Base-by-base conservation (phyloP, 257 asterid genomes). In the Coffea canephora region DNA sequence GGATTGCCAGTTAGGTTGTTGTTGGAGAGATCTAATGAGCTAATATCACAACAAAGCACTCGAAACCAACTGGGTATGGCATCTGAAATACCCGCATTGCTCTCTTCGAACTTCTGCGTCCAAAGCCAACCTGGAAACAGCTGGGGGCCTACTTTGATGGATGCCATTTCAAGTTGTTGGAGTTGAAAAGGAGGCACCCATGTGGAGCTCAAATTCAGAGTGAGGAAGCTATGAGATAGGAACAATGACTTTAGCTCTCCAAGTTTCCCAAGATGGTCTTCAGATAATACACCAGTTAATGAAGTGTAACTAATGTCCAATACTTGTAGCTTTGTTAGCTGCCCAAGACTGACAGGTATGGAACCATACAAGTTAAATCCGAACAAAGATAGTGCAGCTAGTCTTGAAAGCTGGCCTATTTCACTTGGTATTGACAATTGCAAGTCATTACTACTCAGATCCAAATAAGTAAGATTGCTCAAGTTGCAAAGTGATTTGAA, bases 141-240 rank as follows among this genome's bases (percentile, higher is more conserved):
- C 13, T 6, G 57, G 7, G 82, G 77, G 41, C 82, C 82, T 27
- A 70, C 61, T 59, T 8, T 48, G 57, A 71, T 71, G 71, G 72
- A 57, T 15, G 12, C 50, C 13, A 79, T 41, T 25, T n/a, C 31
- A 67, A 79, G 59, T 8, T 14, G 14, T 16, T 59, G 46, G 34
- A 79, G 82, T 52, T 79, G 82, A 71, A 71, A 79, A 14, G 82
- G 78, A 57, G 82, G 77, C 25, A 79, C 27, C 77, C 78, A 79
- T 18, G 45, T 46, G 36, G 77, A 71, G 71, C 77, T 79, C 21
- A 71, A 57, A 18, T 79, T 71, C 4, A 59, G 10, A 46, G 16
- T n/a, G 10, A 75, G 71, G 16, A 27, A 75, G 71, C 71, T 79
- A 10, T 9, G 19, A 43, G 73, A 71, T 77, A 71, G 57, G 65